phyloP scores from a whole-genome alignment of 2,329 filamentous ascomycete species.

The Dactylonectria macrodidyma region DNA sequence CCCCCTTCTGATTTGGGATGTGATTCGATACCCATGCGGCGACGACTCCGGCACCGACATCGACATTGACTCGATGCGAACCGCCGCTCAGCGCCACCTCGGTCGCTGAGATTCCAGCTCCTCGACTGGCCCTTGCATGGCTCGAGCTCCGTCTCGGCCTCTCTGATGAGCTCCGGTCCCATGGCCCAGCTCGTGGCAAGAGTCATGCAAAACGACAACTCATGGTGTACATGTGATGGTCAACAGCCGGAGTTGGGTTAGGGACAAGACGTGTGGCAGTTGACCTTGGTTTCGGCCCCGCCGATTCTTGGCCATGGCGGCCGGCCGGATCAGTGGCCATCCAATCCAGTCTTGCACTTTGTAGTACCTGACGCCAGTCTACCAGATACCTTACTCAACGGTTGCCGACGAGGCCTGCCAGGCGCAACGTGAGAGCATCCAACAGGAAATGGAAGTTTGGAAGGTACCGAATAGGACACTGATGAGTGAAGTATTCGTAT shows the following conservation, averaged over 20 bases:
- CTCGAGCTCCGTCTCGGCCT: slow-evolving; percentile 39
- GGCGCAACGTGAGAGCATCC: slow-evolving; percentile 15
- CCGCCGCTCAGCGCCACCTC: slow-evolving; percentile 43
- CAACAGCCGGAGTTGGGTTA: slow-evolving; percentile 49
- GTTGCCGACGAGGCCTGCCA: slow-evolving; percentile 7
- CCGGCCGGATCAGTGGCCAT: slow-evolving; percentile 23
- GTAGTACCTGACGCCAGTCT: slow-evolving; percentile 9
- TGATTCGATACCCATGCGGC: slow-evolving; percentile 35
- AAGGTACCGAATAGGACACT: not conserved
- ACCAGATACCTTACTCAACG: slow-evolving; percentile 17
- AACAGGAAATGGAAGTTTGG: not conserved
- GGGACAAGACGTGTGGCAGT: slow-evolving; percentile 47
- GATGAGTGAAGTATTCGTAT: not conserved
- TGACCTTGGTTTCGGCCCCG: slow-evolving; percentile 49
- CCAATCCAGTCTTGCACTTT: slow-evolving; percentile 10
- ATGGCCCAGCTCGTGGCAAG: slow-evolving; percentile 44
- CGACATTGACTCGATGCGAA: slow-evolving; percentile 36
- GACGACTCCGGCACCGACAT: slow-evolving; percentile 37
- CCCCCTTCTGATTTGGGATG: slow-evolving; percentile 23
- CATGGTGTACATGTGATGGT: slow-evolving; percentile 47
- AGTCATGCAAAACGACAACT: slow-evolving; percentile 45
- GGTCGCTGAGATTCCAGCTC: slow-evolving; percentile 39
- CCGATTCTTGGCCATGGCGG: slow-evolving; percentile 39
- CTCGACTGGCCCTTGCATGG: slow-evolving; percentile 31
- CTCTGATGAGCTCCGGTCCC: slow-evolving; percentile 39